Percentiles rank a stretch among this genome's conserved stretches.
Conservation (phyloP, 768 basidiomycete genomes). For the Suillus spraguei region DNA sequence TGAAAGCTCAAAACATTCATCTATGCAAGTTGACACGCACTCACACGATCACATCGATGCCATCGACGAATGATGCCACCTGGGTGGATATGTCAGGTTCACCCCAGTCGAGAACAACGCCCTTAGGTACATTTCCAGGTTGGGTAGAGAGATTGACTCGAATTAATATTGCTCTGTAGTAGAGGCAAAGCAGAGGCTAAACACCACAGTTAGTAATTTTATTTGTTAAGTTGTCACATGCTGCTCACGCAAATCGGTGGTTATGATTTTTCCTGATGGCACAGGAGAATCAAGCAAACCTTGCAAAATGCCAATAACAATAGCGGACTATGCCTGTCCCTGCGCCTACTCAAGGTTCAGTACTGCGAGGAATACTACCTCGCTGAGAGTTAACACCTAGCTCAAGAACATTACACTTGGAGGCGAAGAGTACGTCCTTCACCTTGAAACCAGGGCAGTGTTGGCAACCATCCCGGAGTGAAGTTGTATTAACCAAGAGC, state of each 20-base stretch:
- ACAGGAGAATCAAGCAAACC: conserved; percentile 32
- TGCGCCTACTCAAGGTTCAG: conserved; percentile 52
- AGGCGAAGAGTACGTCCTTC: conserved; percentile 42
- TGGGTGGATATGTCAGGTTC: conserved; percentile 50
- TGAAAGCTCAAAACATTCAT: neutral
- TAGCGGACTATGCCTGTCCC: conserved; percentile 84
- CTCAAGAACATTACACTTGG: conserved; percentile 55
- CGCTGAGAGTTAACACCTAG: conserved; percentile 52
- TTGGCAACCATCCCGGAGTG: conserved; percentile 18
- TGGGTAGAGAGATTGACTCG: conserved; percentile 42
- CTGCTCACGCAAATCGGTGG: conserved; percentile 74
- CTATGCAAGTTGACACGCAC: conserved; percentile 27
- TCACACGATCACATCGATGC: conserved; percentile 72
- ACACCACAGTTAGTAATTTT: conserved; percentile 1
- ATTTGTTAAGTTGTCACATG: neutral
- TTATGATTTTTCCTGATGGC: conserved; percentile 42
- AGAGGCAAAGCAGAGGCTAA: conserved; percentile 82
- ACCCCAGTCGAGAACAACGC: conserved; percentile 77
- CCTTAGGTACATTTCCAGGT: conserved; percentile 28
- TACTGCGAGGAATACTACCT: neutral
- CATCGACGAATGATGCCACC: conserved; percentile 36
- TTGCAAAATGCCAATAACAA: conserved; percentile 62
- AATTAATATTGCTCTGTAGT: conserved; percentile 67
- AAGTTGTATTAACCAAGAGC: conserved; percentile 68
- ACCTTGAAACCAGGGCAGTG: conserved; percentile 21